Base-by-base conservation (phyloP, 2,329 filamentous ascomycete species). In the Neonectria punicea region DNA sequence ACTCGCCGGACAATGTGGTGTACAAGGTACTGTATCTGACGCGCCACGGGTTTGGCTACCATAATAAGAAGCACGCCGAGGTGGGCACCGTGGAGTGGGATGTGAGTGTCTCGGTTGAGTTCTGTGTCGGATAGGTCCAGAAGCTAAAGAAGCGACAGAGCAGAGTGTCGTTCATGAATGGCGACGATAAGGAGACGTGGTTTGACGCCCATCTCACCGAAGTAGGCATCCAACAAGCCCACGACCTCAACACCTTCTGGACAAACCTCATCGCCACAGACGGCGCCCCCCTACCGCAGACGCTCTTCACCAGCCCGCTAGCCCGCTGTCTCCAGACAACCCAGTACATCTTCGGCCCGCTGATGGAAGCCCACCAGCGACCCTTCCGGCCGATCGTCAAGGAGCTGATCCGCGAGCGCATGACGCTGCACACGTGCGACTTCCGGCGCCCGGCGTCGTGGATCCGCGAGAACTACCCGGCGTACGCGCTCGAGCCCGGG, bases 371-470 rank as follows among this genome's bases (percentile, higher is more conserved):
- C 54, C 78, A 60, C 67, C 83, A 43, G 75, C 72, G 68, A 11
- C 78, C 80, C 0, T 88, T 87, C 66, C 77, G 74, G 6, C 87
- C 87, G 0, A 77, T 82, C 2, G 76, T 91, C 71, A 89, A 88
- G 73, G 88, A 90, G 63, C 74, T 83, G 5, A 79, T 90, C 14
- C 81, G 89, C 20, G 89, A 91, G 74, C 84, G 85, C 2, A 82
- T 89, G 62, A 88, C 86, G 9, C 80, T 85, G 58, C 88, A 90
- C 73, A 90, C 87, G 0, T 91, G 89, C 73, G 88, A 91, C 74
- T 82, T 85, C 16, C 81, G 88, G 16, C 83, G 83, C 54, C 75
- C 79, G 8, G 80, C 79, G 47, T 78, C 81, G 0, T 84, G 80
- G 73, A 88, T 91, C 65, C 76, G 76, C 1, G 66, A 78, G 14